Evolutionary conservation across 345 rosid genomes (phyloP).

Genomic region (Acer negundo): DNA sequence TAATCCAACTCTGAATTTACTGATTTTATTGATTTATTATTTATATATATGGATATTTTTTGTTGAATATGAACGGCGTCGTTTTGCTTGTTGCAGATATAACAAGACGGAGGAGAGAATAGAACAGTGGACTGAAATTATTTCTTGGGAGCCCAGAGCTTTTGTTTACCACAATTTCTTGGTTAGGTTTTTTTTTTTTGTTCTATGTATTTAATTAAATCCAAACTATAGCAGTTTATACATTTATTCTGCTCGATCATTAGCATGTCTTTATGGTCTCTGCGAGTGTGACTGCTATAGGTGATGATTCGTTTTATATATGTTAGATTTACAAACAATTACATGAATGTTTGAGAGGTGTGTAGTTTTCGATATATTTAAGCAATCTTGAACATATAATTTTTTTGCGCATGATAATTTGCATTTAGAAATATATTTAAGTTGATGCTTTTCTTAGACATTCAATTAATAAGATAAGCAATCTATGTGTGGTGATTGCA

Average conservation of each 20-base stretch:
- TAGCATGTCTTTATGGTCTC: neutral
- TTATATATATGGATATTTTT: neutral
- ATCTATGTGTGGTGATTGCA: neutral
- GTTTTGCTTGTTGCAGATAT: conserved; percentile 40
- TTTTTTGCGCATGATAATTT: neutral
- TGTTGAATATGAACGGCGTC: neutral
- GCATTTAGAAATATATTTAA: neutral
- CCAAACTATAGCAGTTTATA: neutral
- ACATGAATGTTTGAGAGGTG: neutral
- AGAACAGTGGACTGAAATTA: conserved; percentile 85
- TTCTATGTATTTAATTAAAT: conserved; percentile 9
- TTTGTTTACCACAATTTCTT: conserved; percentile 78
- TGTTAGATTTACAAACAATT: neutral
- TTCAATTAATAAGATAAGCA: neutral
- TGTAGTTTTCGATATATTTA: neutral
- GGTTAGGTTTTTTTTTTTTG: conserved; percentile 45
- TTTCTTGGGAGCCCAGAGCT: conserved; percentile 95
- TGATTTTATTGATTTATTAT: neutral
- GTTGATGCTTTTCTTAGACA: too few relatives aligned
- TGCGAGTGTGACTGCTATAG: neutral
- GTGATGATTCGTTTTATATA: neutral
- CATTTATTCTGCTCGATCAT: neutral
- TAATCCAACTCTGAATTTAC: neutral
- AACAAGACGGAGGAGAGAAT: conserved; percentile 61
- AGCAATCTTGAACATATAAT: neutral